Base-by-base conservation (phyloP, 495 filamentous ascomycete species). In the Lepraria neglecta region DNA sequence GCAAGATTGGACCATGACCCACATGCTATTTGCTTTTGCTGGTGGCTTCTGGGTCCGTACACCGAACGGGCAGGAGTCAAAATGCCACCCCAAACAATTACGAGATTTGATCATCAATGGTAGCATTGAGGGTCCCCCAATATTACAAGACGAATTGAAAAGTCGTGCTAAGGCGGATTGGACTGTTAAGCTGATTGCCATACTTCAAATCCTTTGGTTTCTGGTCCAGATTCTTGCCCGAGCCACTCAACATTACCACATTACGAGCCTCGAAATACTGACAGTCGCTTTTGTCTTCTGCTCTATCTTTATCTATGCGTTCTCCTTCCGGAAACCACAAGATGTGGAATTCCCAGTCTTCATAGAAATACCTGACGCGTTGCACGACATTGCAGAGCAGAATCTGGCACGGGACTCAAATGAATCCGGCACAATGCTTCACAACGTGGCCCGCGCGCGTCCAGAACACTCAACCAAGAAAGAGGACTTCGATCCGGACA, bases 171-270 rank as follows among this genome's bases (percentile, higher is more conserved):
- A 62, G 47, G 61, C 62, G 30, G 70, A 74, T 46, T 47, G 64
- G 28, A 35, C 70, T 28, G 61, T 70, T 45, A 72, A 71, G 51
- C 15, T 54, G 38, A 27, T 72, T 12, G 70, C 72, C 0, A 28
- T 72, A 17, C 19, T 70, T 6, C 72, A 74, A 53, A 52, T 72
- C n/a, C 5, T 38, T n/a, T 71, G 64, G 64, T 63, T 72, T 28
- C 38, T 63, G 12, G 53, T 70, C 11, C 68, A 72, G 55, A 58
- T 67, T 9, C 52, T 69, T 28, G 54, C 46, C 46, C 65, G 72
- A 12, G 40, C 48, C 10, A 52, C 56, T 30, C 33, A 45, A 1
- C 27, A 59, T 38, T 43, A 70, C 9, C 62, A 68, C 0, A 65
- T 63, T 11, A 62, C 67, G 28, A 67, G 69, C 51, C 58, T 72